Evolutionary conservation across 73 alveolate species (phyloP), one percentile per base, ranked within the genome.

Genomic region (Paramecium biaurelia): DNA sequence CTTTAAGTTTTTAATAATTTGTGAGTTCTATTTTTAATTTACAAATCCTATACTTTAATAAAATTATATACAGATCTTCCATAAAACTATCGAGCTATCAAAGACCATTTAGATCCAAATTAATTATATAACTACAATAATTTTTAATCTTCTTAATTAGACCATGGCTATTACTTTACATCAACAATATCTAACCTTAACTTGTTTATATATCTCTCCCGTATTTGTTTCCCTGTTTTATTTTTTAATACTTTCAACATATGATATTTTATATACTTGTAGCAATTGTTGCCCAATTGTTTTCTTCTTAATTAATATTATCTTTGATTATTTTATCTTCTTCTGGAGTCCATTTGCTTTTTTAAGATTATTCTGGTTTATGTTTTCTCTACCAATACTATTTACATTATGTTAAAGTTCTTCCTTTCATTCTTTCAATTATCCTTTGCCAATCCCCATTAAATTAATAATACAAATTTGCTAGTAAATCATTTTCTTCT

Each of bases 201-300:
- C 89, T 97, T 98, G 85, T 98, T 98, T 86, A 97, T 98, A 98
- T 99, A 98, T 72, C 99, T 96, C 92, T 98, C 99, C 74, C 99
- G 85, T 88, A 99, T 96, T 92, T 97, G 95, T 85, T 97, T 97
- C 23, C 99, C 99, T 57, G 98, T 96, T 42, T 63, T 89, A 58
- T 63, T 82, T 89, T 68, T 67, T 63, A 63, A 63, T 4, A 30
- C 84, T 63, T 7, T 30, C 47, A 63, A 26, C 11, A 63, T 63
- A 63, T 26, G 28, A 63, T 18, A 53, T n/a, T 4, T 11, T 23
- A 63, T 26, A 12, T 30, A 63, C 84, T 26, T 11, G 8, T 7
- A 2, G 84, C 84, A 12, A 63, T 63, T 7, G 14, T 7, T 63
- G 84, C 84, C 84, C 84, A 63, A 63, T 63, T 63, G 9, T 63